phyloP scores from a whole-genome alignment of 1,139 yeast species.

The Yamadazyma atmosphaerica region DNA sequence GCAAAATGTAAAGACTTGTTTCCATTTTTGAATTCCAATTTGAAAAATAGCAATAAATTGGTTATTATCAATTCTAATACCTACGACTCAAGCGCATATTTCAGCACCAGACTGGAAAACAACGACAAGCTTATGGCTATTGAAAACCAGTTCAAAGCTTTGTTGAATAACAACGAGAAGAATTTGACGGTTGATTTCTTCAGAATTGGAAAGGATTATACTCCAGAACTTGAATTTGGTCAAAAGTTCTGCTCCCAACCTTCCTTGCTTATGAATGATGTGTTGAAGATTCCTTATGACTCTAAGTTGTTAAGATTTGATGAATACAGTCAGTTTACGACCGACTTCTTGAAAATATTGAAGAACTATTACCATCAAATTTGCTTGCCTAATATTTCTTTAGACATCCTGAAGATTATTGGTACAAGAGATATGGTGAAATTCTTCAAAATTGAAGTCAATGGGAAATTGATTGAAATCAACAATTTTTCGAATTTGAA shows the following conservation, averaged over 20 bases:
- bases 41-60: constrained; percentile 24
- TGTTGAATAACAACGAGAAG: constrained; percentile 14
- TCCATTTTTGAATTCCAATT: constrained; percentile 26
- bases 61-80: constrained; percentile 25
- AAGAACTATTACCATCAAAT: constrained; percentile 17
- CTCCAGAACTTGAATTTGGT: constrained; percentile 20
- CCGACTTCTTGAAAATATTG: constrained; percentile 17
- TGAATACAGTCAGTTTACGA: constrained; percentile 19
- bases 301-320: constrained; percentile 22
- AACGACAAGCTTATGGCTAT: constrained; percentile 7
- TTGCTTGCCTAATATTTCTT: constrained; percentile 21
- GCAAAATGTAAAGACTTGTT: constrained; percentile 32
- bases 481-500: constrained; percentile 17
- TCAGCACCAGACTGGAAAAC: constrained; percentile 8
- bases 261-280: constrained; percentile 14
- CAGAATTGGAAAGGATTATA: constrained; percentile 23
- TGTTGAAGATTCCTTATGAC: constrained; percentile 20
- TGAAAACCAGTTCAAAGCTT: constrained; percentile 13
- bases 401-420: constrained; percentile 21
- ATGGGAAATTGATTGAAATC: constrained; percentile 21
- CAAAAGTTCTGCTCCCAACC: constrained; percentile 17
- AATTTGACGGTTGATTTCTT: constrained; percentile 26
- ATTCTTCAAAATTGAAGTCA: constrained; percentile 24
- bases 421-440: constrained; percentile 21
- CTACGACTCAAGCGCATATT: constrained; percentile 17